Base-by-base conservation (phyloP, 2,329 filamentous ascomycete genomes). In the Cordyceps farinosa region DNA sequence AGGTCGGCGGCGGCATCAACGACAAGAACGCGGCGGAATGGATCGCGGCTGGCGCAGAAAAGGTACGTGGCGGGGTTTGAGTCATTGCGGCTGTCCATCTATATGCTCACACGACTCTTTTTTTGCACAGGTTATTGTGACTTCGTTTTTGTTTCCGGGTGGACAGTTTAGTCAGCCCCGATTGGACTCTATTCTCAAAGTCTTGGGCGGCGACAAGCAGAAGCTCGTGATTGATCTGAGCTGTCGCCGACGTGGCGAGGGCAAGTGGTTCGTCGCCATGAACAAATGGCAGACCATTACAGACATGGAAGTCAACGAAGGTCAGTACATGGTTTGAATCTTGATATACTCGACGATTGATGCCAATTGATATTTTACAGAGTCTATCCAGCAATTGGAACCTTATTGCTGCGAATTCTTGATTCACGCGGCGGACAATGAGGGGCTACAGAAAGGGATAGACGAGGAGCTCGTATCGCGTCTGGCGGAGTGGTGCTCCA, bases 281-380 rank as follows among this genome's bases (percentile, higher is more conserved):
- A 91, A 99, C 77, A 96, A 96, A 76, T 99, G 95, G 95, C 95
- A 98, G 81, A 97, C 92, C 1, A 89, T 98, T 62, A 98, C 95
- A 1, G 91, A 97, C 71, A 96, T 97, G 87, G 92, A 97, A 74
- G 87, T 99, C 67, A 94, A 89, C 67, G 82, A 90, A 82, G 90
- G 94, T 93, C 78, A 66, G 76, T 68, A 27, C 11, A 34, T n/a
- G 47, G 51, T 27, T 15, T 30, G 30, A 8, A 7, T 22, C 27
- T 42, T n/a, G 8, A 22, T 3, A 6, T 22, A 27, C 11, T 15
- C 29, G 17, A 22, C 29, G 27, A 34, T 15, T 42, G 36, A 10
- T 40, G 36, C 36, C 38, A 29, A 59, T 40, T 11, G 13, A 32
- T 30, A 10, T 36, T 60, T 44, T 38, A 27, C 27, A 96, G 94